Evolutionary conservation across 805 yeast species (phyloP), one percentile per base, ranked within the genome.

Genomic region (Wickerhamiella shivajii): DNA sequence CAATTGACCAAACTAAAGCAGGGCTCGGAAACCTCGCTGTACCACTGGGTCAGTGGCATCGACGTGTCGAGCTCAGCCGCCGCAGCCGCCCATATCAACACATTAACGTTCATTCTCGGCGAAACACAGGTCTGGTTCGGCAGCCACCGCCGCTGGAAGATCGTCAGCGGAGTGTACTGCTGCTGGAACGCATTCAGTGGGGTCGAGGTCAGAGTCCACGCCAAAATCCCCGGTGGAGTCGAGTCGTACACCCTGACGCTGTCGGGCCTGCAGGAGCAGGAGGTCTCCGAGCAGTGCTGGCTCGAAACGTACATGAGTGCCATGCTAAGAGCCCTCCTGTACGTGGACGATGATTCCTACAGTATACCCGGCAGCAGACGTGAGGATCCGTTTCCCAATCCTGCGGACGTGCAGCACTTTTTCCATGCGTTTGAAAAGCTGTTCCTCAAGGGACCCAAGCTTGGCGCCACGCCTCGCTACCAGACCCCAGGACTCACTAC

Each of bases 331-430:
- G 60, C 85, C 6, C 54, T 90, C 27, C 57, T 83, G 36, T 80
- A 71, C 42, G 83, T 79, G 33, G 93, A 83, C 33, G 83, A 75
- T 28, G 87, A 78, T 54, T 75, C 56, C 58, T 77, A 60, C 47
- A 65, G 69, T 32, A 66, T 90, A 36, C 93, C 84, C 7, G 93
- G 85, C 50, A 77, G 90, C 24, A 69, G 94, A 43, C 72, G 77
- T 39, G 63, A 81, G 37, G 77, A 83, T 46, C 96, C 96, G 4
- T 67, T 90, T 39, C 50, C 63, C 18, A 57, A 56, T 20, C 57
- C 60, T 7, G 64, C 59, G 19, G 55, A 63, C 10, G 72, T 76
- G 2, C 57, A 58, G 34, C 52, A 56, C 33, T 81, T 81, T 49
- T 51, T 80, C 34, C 57, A 59, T 15, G 79, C 74, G 1, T 78